These are phyloP conservation scores for Tothia fuscella DNA, from an alignment of 2,329 filamentous ascomycete species.

Conservation along the genomic window DNA sequence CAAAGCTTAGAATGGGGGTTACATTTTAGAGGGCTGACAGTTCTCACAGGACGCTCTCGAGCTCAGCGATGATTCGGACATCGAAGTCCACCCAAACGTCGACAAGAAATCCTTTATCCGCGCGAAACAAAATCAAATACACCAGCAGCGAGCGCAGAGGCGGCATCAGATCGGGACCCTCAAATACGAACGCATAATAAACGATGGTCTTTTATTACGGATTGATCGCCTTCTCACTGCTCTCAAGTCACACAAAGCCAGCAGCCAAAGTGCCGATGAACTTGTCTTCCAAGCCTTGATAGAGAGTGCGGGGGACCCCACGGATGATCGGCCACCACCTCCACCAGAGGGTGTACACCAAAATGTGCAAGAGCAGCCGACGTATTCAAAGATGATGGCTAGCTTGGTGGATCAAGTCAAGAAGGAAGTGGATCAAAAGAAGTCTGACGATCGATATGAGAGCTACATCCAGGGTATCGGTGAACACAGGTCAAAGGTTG, in stretches of 20 bases:
- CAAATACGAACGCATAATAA: constrained; percentile 86
- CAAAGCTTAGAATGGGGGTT: background rate
- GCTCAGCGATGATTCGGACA: constrained; percentile 94
- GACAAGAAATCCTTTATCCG: constrained; percentile 98
- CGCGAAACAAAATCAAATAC: constrained; percentile 95
- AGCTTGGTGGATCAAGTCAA: constrained; percentile 90
- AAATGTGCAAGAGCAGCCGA: constrained; percentile 61
- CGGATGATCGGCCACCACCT: constrained; percentile 63
- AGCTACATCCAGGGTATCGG: constrained; percentile 70
- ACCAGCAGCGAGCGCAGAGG: constrained; percentile 75
- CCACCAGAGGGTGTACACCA: constrained; percentile 70
- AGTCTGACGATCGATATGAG: constrained; percentile 52
- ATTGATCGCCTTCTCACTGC: constrained; percentile 68
- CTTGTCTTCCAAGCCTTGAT: constrained; percentile 83
- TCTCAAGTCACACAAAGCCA: constrained; percentile 56
- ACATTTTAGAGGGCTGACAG: background rate
- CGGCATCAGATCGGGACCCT: constrained; percentile 81
- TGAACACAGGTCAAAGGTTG: constrained; percentile 65
- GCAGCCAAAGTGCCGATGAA: constrained; percentile 58
- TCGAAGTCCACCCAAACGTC: constrained; percentile 97
- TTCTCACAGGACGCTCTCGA: constrained; percentile 65
- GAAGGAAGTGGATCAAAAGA: constrained; percentile 67
- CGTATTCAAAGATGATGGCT: constrained; percentile 98
- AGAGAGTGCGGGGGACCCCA: constrained; percentile 59
- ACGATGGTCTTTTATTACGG: constrained; percentile 76